phyloP scores from a whole-genome alignment of 73 alveolate species.

The Stentor coeruleus region DNA sequence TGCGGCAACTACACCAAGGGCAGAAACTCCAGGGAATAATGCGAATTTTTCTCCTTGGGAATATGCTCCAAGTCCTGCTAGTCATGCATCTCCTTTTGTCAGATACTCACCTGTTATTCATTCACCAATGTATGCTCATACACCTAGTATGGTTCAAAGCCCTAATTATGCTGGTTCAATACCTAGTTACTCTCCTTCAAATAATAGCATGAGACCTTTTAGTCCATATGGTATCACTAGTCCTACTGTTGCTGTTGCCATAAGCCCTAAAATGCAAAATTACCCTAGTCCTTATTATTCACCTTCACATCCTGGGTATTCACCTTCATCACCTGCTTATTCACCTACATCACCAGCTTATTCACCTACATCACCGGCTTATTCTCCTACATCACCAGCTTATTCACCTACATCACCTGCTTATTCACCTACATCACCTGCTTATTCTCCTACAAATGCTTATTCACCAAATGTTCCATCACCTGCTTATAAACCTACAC shows the following conservation, averaged over 20 bases:
- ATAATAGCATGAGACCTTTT: slow-evolving; percentile 11
- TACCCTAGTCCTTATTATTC: slow-evolving; percentile 22
- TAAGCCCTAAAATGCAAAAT: slow-evolving; percentile 15
- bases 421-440: slow-evolving; percentile 59
- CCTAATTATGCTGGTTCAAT: slow-evolving; percentile 7
- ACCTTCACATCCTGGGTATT: slow-evolving; percentile 14
- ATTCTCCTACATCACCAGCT: slow-evolving; percentile 62
- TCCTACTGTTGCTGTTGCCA: slow-evolving; percentile 16
- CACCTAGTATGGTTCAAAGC: slow-evolving; percentile 14
- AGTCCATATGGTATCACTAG: slow-evolving; percentile 21
- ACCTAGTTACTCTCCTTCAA: slow-evolving; percentile 2
- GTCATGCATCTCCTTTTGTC: background rate
- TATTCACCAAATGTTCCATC: slow-evolving; percentile 24
- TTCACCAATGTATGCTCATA: slow-evolving; percentile 12
- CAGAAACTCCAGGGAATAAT: slow-evolving; percentile 16
- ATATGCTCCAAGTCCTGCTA: slow-evolving; percentile 24
- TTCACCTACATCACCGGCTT: slow-evolving; percentile 43
- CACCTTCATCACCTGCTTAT: slow-evolving; percentile 16
- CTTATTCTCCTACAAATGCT: slow-evolving; percentile 49
- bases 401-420: slow-evolving; percentile 52
- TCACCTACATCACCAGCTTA: slow-evolving; percentile 62
- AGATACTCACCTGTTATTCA: slow-evolving; percentile 24
- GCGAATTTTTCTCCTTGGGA: slow-evolving; percentile 27
- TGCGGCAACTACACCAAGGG: slow-evolving; percentile 6
- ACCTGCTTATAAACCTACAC: background rate